These are phyloP conservation scores for Hygrocybe punicea DNA, from an alignment of 768 basidiomycete species.

Conservation along the genomic window DNA sequence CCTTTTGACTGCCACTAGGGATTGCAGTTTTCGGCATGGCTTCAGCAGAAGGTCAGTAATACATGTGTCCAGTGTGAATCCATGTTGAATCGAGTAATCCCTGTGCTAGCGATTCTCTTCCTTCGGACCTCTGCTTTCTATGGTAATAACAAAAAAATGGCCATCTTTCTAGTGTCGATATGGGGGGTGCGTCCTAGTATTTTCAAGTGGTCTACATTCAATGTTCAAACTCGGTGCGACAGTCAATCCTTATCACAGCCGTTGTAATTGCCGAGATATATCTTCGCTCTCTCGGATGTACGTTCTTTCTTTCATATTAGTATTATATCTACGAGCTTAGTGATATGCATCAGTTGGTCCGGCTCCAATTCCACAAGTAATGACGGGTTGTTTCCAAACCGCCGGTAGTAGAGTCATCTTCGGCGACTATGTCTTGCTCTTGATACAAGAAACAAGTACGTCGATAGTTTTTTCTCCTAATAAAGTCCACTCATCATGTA, in stretches of 20 bases:
- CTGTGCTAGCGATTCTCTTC: background rate
- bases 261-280: background rate
- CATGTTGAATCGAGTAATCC: background rate
- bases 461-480: background rate
- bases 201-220: background rate
- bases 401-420: background rate
- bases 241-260: background rate
- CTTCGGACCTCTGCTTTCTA: background rate
- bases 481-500: background rate
- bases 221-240: background rate
- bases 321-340: background rate
- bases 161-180: background rate
- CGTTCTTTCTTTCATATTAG: background rate
- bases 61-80: background rate
- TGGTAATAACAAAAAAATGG: background rate
- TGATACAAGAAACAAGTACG: background rate
- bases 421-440: background rate
- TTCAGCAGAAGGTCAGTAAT: background rate
- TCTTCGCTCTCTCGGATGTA: background rate
- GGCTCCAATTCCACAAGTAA: background rate
- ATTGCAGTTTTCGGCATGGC: background rate
- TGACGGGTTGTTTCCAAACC: background rate
- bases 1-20: background rate
- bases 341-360: background rate
- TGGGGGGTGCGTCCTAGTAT: background rate